Evolutionary conservation across 2,329 filamentous ascomycete species (phyloP), one percentile per base, ranked within the genome.

Genomic region (Pseudocercospora fuligena): DNA sequence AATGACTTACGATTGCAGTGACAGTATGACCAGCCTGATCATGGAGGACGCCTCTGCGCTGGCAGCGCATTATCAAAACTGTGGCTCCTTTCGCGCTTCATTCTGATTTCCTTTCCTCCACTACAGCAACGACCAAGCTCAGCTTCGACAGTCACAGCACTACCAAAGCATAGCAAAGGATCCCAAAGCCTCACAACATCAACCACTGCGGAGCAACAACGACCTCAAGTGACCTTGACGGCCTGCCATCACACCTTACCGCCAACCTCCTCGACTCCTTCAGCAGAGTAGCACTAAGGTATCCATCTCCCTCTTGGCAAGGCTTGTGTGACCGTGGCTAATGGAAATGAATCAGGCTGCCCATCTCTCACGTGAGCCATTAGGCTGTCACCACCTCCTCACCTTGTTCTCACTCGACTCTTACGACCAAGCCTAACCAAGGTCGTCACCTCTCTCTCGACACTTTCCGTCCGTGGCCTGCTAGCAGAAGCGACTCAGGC

Each of bases 81-180:
- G 21, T 2, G 47, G 6, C 14, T 21, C 19, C 11, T 51, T 51
- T 25, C 47, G 4, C 19, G 19, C 19, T 19, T 4, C 19, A 23
- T 51, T 51, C 47, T 51, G 47, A 27, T 23, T 51, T 51, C 47
- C 21, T 51, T 51, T 51, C 19, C 47, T 51, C 19, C 47, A 51
- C 47, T 51, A 51, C 47, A 23, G 47, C 23, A 21, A 25, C 19
- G 19, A 51, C 9, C 19, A 23, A 23, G 47, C 19, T 51, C 21
- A 27, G 12, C 19, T 51, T 27, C 47, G 23, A 21, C 47, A 51
- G 47, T 27, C 47, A 23, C 11, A 23, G 11, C 21, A 51, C 47
- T 23, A 21, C 47, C 47, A 51, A 51, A 23, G 19, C 47, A 51
- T 16, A 51, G 11, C 47, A 51, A 51, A 21, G 23, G 47, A 51